These are phyloP conservation scores for Tinospora cordifolia DNA, from an alignment of 164 flowering plant genomes.

Conservation along the genomic window DNA sequence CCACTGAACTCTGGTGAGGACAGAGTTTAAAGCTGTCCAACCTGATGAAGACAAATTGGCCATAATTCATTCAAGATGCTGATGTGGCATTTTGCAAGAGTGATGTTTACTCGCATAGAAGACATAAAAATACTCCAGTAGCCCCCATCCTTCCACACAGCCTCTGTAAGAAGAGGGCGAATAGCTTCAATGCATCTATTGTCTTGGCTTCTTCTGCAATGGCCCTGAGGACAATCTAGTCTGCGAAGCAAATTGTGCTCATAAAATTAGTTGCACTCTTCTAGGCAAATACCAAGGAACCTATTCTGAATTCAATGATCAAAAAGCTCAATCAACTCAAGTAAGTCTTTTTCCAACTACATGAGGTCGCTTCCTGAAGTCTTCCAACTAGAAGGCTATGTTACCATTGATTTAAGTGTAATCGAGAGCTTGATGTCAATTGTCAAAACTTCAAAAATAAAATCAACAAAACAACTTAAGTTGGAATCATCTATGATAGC, in stretches of 20 bases:
- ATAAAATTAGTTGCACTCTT: background rate
- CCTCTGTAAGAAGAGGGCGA: background rate
- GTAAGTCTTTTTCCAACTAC: no score
- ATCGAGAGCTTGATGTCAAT: background rate
- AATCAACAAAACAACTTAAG: background rate
- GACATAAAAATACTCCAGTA: background rate
- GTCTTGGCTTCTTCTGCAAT: background rate
- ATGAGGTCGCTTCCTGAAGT: no score
- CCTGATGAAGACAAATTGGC: background rate
- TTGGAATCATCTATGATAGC: background rate
- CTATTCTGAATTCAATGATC: background rate
- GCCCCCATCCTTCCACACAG: background rate
- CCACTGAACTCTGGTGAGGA: background rate
- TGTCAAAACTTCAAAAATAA: background rate
- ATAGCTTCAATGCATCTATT: background rate
- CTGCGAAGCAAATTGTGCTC: background rate
- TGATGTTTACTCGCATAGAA: background rate
- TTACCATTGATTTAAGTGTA: background rate
- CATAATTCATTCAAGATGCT: background rate
- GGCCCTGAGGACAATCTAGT: background rate
- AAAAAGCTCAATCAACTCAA: background rate
- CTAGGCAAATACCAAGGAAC: background rate
- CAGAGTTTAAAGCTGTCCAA: background rate
- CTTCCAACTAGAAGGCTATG: background rate
- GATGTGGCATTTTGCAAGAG: background rate